Evolutionary conservation across 2,329 filamentous ascomycete species (phyloP), one percentile per base, ranked within the genome.

Genomic region (Epichloe bromicola): DNA sequence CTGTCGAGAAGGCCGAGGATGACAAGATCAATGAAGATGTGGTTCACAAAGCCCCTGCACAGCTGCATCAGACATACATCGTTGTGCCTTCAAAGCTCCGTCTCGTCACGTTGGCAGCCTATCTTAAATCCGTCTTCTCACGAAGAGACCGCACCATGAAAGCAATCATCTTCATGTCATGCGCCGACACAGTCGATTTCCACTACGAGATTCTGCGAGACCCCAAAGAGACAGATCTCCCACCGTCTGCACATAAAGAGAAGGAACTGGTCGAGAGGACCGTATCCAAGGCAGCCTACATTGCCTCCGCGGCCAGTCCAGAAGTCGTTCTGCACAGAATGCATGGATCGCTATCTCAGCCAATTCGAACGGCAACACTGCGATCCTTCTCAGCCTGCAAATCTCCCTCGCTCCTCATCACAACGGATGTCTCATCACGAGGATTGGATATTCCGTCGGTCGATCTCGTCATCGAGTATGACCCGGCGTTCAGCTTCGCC

Each of bases 101-200:
- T 34, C 74, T 98, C 3, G 91, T 98, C 3, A 90, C 91, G 0
- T 75, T 98, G 19, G 82, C 89, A 26, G 85, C 88, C 1, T 79
- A 90, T 34, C 73, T 98, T 52, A 94, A 91, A 64, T 83, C 88
- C 17, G 83, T 89, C 0, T 97, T 98, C 66, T 83, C 88, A 52
- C 79, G 90, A 17, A 87, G 86, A 65, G 91, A 89, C 0, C 88
- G 88, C 1, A 86, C 95, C 17, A 96, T 95, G 87, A 97, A 98
- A 67, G 87, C 86, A 20, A 96, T 98, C 54, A 76, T 98, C 37
- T 98, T 98, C 70, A 86, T 98, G 46, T 95, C 91, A 11, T 98
- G 93, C 61, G 90, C 93, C 19, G 93, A 98, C 65, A 93, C 88
- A 1, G 93, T 97, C 53, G 89, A 98, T 64, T 98, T 96, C 60